Conservation (phyloP, 352 stramenopile genomes). For the Aphanomyces astaci region DNA sequence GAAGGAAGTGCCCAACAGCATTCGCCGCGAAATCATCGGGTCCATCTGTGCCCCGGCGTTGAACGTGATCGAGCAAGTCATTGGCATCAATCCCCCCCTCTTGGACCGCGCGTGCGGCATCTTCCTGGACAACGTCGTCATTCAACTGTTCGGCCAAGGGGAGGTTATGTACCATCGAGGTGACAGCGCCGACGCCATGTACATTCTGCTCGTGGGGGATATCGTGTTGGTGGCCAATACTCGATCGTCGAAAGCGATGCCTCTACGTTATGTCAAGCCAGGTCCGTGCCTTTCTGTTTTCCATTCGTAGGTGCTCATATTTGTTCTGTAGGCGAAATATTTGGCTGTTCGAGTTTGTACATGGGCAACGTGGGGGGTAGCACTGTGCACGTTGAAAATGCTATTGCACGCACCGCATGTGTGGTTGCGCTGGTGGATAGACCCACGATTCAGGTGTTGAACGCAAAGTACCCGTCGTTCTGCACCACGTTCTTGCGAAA, state of each 20-base stretch:
- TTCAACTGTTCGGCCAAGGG: slow-evolving; percentile 42
- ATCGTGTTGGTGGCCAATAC: slow-evolving; percentile 38
- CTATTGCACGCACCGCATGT: slow-evolving; percentile 21
- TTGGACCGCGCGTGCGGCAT: neutral
- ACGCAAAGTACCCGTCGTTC: neutral
- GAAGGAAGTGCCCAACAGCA: neutral
- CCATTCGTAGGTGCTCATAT: neutral
- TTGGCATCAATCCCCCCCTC: neutral
- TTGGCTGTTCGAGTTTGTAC: slow-evolving; percentile 30
- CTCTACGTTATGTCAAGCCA: slow-evolving; percentile 41
- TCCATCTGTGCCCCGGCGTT: slow-evolving; percentile 13
- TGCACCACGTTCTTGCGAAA: neutral
- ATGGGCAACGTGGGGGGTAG: slow-evolving; percentile 32
- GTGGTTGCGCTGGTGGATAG: neutral
- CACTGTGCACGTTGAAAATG: slow-evolving; percentile 40
- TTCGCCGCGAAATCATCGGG: slow-evolving; percentile 8
- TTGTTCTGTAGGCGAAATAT: slow-evolving; percentile 49
- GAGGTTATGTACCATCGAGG: slow-evolving; percentile 55
- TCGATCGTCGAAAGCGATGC: slow-evolving; percentile 30
- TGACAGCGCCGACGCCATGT: slow-evolving; percentile 52
- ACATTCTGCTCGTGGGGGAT: slow-evolving; percentile 50
- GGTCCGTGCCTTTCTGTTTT: slow-evolving; percentile 47
- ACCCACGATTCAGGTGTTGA: neutral
- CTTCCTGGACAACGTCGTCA: slow-evolving; percentile 5
- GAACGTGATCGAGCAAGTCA: neutral